Base-by-base conservation (phyloP, 352 stramenopile genomes). In the Vaucheria bursata region DNA sequence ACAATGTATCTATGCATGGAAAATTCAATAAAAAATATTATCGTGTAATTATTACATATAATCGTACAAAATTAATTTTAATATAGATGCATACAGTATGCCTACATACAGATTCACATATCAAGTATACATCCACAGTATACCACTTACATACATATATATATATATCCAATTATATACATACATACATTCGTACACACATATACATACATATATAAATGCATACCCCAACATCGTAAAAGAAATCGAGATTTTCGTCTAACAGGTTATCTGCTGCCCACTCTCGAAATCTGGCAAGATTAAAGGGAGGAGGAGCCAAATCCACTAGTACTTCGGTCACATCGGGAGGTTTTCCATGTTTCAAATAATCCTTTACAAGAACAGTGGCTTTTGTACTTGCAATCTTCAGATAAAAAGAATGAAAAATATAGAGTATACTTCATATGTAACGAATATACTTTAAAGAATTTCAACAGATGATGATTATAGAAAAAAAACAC, bases 221-320 rank as follows among this genome's bases (percentile, higher is more conserved):
- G 5, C 59, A 34, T 29, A 69, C 59, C 59, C 18, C 4, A 4
- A 69, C 59, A 8, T 69, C 59, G 18, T 18, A 69, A 29, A 34
- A 69, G 59, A 69, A 69, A 38, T 69, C 59, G 4, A 69, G 59
- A 29, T 69, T 69, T 29, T 69, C 59, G 4, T 69, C 59, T 34
- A 69, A 29, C 5, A 69, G 59, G 59, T 69, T 69, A 4, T 69
- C 34, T 34, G 59, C 12, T 6, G 59, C 59, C 59, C 59, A 69
- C 59, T 34, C 59, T 34, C 4, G 4, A 29, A 69, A 69, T 4
- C 18, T 69, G 29, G 5, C 18, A 8, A 69, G 59, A 18, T 6
- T 8, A 38, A 38, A 69, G 8, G 59, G 59, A 8, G 59, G 5
- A 18, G 59, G 59, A 34, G 4, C 18, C 18, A 18, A 8, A 29